Conservation (phyloP, 495 filamentous ascomycete species). For the Parathielavia hyrcaniae region DNA sequence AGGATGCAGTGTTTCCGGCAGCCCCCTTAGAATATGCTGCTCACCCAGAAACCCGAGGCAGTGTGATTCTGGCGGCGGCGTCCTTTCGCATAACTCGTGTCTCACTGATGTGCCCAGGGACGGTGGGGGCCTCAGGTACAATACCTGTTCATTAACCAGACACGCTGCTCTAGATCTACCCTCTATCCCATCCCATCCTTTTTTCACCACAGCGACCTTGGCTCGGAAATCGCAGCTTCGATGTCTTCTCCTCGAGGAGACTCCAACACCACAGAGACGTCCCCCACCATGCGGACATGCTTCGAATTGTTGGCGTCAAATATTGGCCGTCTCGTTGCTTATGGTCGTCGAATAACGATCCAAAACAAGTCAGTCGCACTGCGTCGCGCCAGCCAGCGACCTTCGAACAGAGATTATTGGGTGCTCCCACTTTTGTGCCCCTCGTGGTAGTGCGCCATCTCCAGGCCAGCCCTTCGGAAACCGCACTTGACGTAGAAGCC, state of each 20-base stretch:
- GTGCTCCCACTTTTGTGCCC: slow-evolving; percentile 43
- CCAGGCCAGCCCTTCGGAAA: slow-evolving; percentile 83
- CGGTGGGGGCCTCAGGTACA: neutral
- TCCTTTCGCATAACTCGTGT: neutral
- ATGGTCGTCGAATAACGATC: neutral
- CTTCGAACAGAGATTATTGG: slow-evolving; percentile 18
- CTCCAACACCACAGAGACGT: neutral
- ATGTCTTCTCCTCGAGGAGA: neutral
- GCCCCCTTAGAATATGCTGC: too few relatives aligned
- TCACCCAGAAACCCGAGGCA: neutral
- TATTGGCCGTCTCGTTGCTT: slow-evolving; percentile 7
- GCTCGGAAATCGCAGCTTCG: neutral
- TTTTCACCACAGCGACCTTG: neutral
- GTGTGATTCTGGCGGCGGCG: too few relatives aligned
- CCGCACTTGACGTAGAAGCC: slow-evolving; percentile 99
- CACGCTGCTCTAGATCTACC: slow-evolving; percentile 11
- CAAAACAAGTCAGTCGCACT: slow-evolving; percentile 8
- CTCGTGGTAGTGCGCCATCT: slow-evolving; percentile 96
- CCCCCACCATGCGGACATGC: neutral
- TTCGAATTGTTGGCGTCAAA: neutral
- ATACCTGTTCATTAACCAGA: neutral
- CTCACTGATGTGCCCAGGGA: neutral
- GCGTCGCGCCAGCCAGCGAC: neutral
- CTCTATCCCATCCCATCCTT: neutral
- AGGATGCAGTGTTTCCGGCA: too few relatives aligned